A percentile compares a stretch with the other conserved stretches of the same genome.
phyloP scores from a whole-genome alignment of 352 stramenopile genomes.

The Globisporangium recalcitrans region DNA sequence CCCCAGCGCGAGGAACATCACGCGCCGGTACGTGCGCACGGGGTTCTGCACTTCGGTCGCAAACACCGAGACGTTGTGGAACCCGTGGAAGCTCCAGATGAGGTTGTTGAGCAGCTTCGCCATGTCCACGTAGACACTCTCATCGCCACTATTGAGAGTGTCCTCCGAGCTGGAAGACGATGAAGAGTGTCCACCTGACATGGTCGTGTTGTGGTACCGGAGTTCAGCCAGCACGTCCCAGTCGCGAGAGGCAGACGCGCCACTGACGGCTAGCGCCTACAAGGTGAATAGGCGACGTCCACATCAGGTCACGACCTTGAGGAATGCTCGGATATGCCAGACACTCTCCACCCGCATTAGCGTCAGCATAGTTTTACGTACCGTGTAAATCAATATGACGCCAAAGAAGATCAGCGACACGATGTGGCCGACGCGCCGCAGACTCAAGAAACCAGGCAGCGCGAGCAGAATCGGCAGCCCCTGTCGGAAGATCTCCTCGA shows the following conservation, averaged over 20 bases:
- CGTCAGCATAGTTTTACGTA: constrained; percentile 15
- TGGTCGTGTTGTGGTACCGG: constrained; percentile 18
- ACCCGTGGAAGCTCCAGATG: constrained; percentile 54
- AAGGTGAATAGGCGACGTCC: neutral
- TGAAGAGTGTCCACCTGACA: neutral
- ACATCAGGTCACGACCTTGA: neutral
- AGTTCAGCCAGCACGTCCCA: constrained; percentile 37
- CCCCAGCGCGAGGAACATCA: constrained; percentile 33
- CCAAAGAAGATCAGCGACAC: constrained; percentile 26
- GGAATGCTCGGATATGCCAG: neutral
- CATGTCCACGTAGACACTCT: constrained; percentile 20
- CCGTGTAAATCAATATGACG: constrained; percentile 31
- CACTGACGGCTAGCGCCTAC: constrained; percentile 37
- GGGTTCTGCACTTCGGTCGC: constrained; percentile 37
- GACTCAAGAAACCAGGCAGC: constrained; percentile 37
- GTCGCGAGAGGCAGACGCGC: constrained; percentile 21
- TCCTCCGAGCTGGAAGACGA: neutral
- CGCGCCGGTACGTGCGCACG: constrained; percentile 27
- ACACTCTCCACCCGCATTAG: neutral
- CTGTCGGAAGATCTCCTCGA: constrained; percentile 40
- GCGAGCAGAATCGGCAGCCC: constrained; percentile 47
- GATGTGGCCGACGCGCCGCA: constrained; percentile 34
- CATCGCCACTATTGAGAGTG: neutral
- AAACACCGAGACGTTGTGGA: constrained; percentile 52
- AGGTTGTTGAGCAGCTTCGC: constrained; percentile 27